A percentile compares a stretch with the other conserved stretches of the same genome.
Conservation (phyloP, 805 yeast species). For the Cyberlindnera sargentensis region DNA sequence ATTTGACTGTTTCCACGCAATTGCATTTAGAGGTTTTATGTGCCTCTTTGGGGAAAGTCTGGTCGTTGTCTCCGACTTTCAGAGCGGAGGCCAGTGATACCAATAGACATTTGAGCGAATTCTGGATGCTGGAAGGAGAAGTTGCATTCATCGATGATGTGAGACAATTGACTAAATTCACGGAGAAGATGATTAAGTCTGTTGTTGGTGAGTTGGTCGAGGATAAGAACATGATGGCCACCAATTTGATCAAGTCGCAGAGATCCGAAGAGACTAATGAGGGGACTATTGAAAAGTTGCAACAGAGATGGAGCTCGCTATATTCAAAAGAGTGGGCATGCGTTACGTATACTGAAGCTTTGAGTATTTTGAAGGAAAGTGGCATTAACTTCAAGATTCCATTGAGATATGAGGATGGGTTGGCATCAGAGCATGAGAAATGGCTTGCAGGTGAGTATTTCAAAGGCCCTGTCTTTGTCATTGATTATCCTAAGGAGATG, state of each 20-base stretch:
- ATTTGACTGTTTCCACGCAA: slow-evolving; percentile 86
- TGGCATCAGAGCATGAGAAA: slow-evolving; percentile 86
- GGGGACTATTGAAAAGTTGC: slow-evolving; percentile 26
- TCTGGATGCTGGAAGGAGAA: slow-evolving; percentile 98
- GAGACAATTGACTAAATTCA: slow-evolving; percentile 52
- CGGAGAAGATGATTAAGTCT: slow-evolving; percentile 62
- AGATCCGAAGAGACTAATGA: slow-evolving; percentile 31
- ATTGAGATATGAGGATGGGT: slow-evolving; percentile 64
- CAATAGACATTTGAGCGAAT: slow-evolving; percentile 84
- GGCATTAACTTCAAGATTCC: slow-evolving; percentile 31
- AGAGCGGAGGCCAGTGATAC: slow-evolving; percentile 93
- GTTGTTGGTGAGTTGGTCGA: slow-evolving; percentile 31
- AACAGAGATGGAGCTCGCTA: slow-evolving; percentile 54
- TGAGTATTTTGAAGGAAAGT: slow-evolving; percentile 38
- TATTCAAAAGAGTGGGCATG: slow-evolving; percentile 49
- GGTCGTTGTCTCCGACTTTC: slow-evolving; percentile 88
- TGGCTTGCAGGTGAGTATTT: slow-evolving; percentile 71
- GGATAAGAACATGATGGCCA: slow-evolving; percentile 20
- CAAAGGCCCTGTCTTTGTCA: slow-evolving; percentile 76
- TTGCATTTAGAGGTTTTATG: slow-evolving; percentile 80
- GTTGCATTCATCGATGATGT: slow-evolving; percentile 57
- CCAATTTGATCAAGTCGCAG: slow-evolving; percentile 25
- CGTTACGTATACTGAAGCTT: slow-evolving; percentile 72
- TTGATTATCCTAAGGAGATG: slow-evolving; percentile 70
- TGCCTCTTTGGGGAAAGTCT: slow-evolving; percentile 68